phyloP scores from a whole-genome alignment of 208 protist genomes.

The Vickermania spadyakhi region DNA sequence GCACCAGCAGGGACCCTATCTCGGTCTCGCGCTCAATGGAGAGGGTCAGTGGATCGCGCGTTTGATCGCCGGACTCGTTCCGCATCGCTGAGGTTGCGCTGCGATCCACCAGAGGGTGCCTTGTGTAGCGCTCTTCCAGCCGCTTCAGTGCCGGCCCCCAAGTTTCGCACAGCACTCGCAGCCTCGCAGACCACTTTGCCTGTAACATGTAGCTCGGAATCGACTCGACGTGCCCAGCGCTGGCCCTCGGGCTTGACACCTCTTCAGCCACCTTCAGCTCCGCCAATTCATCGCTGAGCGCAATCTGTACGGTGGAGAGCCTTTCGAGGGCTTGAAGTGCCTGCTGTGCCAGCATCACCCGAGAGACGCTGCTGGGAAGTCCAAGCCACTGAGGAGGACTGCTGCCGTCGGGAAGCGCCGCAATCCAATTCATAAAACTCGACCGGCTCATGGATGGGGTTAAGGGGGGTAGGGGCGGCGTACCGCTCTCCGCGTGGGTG shows the following conservation, averaged over 20 bases:
- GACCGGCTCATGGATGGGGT: conserved; percentile 13
- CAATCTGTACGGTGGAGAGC: conserved; percentile 43
- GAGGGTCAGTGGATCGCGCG: conserved; percentile 69
- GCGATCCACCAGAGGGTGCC: conserved; percentile 11
- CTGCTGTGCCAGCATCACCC: conserved; percentile 60
- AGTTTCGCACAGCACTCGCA: neutral
- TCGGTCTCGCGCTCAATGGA: conserved; percentile 88
- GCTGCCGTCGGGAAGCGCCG: conserved; percentile 57
- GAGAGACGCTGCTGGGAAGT: conserved; percentile 84
- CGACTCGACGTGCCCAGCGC: neutral
- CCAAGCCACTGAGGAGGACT: conserved; percentile 89
- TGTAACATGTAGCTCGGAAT: too few relatives aligned
- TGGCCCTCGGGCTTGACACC: neutral
- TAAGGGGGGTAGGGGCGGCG: conserved; percentile 9
- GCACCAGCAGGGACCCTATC: conserved; percentile 40
- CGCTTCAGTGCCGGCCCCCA: neutral
- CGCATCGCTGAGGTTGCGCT: conserved; percentile 14
- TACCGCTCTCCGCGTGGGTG: conserved; percentile 12
- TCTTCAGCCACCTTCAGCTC: neutral
- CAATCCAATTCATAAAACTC: conserved; percentile 87
- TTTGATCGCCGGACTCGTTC: conserved; percentile 16
- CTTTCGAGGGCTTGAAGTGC: conserved; percentile 58
- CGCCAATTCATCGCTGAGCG: conserved; percentile 47
- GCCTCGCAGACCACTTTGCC: neutral
- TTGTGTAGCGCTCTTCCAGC: conserved; percentile 3